phyloP scores from a whole-genome alignment of 148 eudicot genomes.

The Talinum fruticosum region DNA sequence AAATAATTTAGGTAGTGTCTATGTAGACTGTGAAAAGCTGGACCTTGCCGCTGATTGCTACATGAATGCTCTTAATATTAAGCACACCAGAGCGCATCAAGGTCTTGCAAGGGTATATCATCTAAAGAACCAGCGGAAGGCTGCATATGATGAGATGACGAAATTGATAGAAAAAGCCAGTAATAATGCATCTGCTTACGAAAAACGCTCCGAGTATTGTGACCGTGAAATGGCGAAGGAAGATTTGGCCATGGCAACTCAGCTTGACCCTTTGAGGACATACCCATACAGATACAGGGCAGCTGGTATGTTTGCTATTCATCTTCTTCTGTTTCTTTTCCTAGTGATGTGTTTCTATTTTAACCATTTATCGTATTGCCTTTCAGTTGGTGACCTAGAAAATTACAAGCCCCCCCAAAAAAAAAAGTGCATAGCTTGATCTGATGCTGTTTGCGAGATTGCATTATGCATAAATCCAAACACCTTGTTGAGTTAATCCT shows the following conservation, averaged over 20 bases:
- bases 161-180: conserved; percentile 83
- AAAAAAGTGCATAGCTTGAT: not conserved
- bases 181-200: conserved; percentile 88
- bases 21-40: conserved; percentile 79
- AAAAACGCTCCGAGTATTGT: conserved; percentile 88
- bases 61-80: conserved; percentile 77
- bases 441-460: not conserved
- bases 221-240: conserved; percentile 86
- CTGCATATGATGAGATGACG: conserved; percentile 91
- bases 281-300: conserved; percentile 93
- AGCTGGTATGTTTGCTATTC: conserved; percentile 53
- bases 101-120: conserved; percentile 86
- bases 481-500: not conserved
- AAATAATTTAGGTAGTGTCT: conserved; percentile 87
- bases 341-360: not conserved
- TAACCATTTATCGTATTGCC: not conserved
- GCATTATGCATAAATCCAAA: too few relatives aligned
- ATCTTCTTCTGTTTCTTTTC: not conserved
- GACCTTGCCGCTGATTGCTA: conserved; percentile 92
- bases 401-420: not conserved
- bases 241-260: conserved; percentile 75
- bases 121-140: conserved; percentile 68
- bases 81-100: conserved; percentile 94
- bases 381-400: not conserved
- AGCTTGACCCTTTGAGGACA: conserved; percentile 76